Percentiles rank a stretch among this genome's conserved stretches.
These are phyloP conservation scores for Phytophthora uliginosa DNA, from an alignment of 352 stramenopile species.

Conservation along the genomic window DNA sequence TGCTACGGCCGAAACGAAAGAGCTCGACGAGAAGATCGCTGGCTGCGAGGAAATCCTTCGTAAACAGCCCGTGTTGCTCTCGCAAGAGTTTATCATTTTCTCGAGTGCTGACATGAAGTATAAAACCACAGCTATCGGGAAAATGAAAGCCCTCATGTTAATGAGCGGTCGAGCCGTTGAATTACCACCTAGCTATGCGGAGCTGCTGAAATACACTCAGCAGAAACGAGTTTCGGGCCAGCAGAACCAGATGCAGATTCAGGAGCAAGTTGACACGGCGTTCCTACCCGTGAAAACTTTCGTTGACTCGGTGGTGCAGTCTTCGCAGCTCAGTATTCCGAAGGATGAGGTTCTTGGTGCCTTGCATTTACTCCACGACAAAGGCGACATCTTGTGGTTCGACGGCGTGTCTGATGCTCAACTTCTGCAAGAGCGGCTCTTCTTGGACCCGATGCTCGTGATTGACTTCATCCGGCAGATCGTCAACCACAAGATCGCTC, in stretches of 20 bases:
- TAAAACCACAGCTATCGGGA: not conserved
- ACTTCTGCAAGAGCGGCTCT: slow-evolving; percentile 1
- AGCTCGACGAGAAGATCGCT: not conserved
- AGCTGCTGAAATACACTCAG: not conserved
- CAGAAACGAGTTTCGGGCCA: not conserved
- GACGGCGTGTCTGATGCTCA: not conserved
- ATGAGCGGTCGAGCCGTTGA: not conserved
- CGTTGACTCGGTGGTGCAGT: not conserved
- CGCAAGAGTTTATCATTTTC: not conserved
- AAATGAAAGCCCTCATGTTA: not conserved
- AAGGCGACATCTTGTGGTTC: not conserved
- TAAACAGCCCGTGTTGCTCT: not conserved
- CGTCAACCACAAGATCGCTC: slow-evolving; percentile 14
- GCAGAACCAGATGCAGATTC: not conserved
- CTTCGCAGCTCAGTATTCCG: not conserved
- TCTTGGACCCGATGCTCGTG: slow-evolving; percentile 11
- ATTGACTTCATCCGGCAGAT: slow-evolving; percentile 24
- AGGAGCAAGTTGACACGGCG: not conserved
- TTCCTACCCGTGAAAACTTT: not conserved
- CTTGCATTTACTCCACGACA: not conserved
- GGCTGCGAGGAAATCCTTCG: not conserved
- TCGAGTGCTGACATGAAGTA: slow-evolving; percentile 1
- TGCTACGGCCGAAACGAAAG: not conserved
- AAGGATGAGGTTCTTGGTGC: not conserved
- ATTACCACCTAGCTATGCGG: not conserved